Conservation (phyloP, 768 basidiomycete genomes). For the Auriculariales sp. region DNA sequence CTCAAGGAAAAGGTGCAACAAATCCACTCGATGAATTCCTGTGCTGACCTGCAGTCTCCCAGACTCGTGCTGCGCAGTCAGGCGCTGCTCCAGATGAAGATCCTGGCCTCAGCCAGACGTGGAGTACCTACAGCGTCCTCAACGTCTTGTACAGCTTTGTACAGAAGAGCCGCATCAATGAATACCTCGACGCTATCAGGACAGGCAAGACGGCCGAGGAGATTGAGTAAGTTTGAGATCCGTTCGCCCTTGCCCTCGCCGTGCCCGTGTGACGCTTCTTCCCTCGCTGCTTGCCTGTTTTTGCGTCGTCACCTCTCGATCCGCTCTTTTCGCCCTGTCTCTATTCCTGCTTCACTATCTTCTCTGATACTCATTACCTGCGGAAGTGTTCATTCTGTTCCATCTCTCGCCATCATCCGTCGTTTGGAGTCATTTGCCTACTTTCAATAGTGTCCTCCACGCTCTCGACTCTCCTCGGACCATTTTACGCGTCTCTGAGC, state of each 20-base stretch:
- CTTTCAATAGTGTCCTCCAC: too few relatives aligned
- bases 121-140: slow-evolving; percentile 96
- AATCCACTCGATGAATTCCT: too few relatives aligned
- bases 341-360: background rate
- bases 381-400: background rate
- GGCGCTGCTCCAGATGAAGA: slow-evolving; percentile 2
- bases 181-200: slow-evolving; percentile 74
- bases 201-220: slow-evolving; percentile 71
- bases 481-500: too few relatives aligned
- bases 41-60: too few relatives aligned
- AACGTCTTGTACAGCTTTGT: slow-evolving; percentile 98
- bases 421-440: too few relatives aligned
- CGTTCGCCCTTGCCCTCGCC: too few relatives aligned
- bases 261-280: background rate
- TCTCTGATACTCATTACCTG: background rate
- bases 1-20: too few relatives aligned
- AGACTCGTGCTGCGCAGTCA: too few relatives aligned
- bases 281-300: background rate
- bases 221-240: slow-evolving; percentile 61
- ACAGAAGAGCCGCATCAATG: slow-evolving; percentile 92
- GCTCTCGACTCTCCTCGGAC: too few relatives aligned
- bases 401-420: too few relatives aligned
- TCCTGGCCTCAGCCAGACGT: slow-evolving; percentile 37
- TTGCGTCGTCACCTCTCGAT: too few relatives aligned
- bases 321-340: background rate